Conservation (phyloP, 2,329 filamentous ascomycete species). For the Eurotiales sp. region DNA sequence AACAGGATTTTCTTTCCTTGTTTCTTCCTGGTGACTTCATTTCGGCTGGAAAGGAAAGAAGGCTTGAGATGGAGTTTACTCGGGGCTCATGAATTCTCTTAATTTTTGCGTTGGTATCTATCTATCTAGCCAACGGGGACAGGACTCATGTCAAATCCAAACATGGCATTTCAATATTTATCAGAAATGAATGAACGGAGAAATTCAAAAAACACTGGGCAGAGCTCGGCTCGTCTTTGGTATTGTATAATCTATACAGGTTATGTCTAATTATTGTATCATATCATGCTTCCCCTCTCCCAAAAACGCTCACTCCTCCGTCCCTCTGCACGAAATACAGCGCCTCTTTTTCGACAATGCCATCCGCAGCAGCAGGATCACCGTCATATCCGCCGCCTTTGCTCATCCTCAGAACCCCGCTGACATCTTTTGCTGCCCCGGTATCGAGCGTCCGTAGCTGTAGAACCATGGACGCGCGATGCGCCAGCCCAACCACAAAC, state of each 20-base stretch:
- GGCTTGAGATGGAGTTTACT: constrained; percentile 12
- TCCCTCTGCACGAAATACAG: constrained; percentile 78
- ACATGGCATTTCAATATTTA: constrained; percentile 11
- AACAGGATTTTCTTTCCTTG: background rate
- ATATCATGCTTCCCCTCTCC: constrained; percentile 61
- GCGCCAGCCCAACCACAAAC: constrained; percentile 69
- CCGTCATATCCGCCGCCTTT: constrained; percentile 48
- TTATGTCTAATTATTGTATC: background rate
- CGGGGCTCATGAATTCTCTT: constrained; percentile 11
- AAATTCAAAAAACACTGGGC: constrained; percentile 1
- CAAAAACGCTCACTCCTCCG: constrained; percentile 78
- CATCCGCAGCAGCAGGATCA: constrained; percentile 26
- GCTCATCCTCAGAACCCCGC: constrained; percentile 77
- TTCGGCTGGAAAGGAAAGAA: background rate
- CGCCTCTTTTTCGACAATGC: constrained; percentile 61
- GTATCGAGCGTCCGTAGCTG: constrained; percentile 76
- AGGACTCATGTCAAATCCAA: constrained; percentile 14
- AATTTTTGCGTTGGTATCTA: constrained; percentile 12
- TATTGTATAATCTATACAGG: background rate
- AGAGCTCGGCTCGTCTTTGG: background rate
- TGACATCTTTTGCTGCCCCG: constrained; percentile 84
- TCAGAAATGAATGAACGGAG: constrained; percentile 11
- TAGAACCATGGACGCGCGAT: constrained; percentile 68
- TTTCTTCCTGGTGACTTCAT: constrained; percentile 4
- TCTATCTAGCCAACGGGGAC: constrained; percentile 4